Base-by-base conservation (phyloP, 148 eudicot genomes). In the Silene latifolia region DNA sequence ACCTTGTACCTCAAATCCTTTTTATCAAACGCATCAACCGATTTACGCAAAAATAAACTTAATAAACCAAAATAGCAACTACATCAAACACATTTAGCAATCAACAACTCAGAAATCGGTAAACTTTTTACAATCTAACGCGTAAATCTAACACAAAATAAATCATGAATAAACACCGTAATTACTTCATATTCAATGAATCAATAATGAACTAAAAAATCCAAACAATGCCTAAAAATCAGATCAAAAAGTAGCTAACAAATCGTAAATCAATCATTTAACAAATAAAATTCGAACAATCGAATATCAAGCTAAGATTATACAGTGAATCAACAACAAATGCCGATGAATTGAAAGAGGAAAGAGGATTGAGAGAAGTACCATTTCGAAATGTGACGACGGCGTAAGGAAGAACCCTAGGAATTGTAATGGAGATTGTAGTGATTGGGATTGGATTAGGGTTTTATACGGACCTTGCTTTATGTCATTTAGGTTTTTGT, bases 381-480 rank as follows among this genome's bases (percentile, higher is more conserved):
- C 67, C 75, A 23, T 60, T 21, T 60, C 17, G 56, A 51, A 51
- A 5, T 51, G 56, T 51, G 56, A 51, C 56, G 56, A 15, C 56
- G 14, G 56, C 56, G 56, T 3, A 7, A 51, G 56, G 56, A 51
- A 51, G 56, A 51, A 51, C 17, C 44, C 44, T 39, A 51, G 63
- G 61, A 73, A 73, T 3, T 71, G 61, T 20, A 71, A n/a, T 13
- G 21, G 46, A 63, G 76, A 74, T 47, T 17, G 5, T 3, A n/a
- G 32, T 14, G 27, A 18, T 8, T 8, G 57, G 15, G 20, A 67
- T 46, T 24, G 18, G 24, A n/a, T 27, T 74, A 46, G 69, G 76
- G 76, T 74, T 63, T 74, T 74, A 74, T 74, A 63, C 9, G 64
- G 64, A 60, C 15, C 48, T 29, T 42, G 19, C 1, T 46, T 35